Base-by-base conservation (phyloP, 1,284 basidiomycete species). In the Heterobasidion irregulare region DNA sequence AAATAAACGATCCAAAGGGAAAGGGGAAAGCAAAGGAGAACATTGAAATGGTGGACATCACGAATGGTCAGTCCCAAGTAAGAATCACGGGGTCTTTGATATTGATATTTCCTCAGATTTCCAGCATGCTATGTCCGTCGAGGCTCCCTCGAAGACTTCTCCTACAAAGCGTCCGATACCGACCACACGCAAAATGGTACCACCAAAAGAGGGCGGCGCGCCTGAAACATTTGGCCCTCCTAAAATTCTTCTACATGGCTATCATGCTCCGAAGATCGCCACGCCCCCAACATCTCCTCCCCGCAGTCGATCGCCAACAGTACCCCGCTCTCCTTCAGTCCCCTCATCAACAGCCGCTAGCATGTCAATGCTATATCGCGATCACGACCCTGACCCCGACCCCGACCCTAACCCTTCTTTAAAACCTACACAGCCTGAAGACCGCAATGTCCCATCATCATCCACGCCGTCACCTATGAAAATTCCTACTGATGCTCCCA, bases 381-480 rank as follows among this genome's bases (percentile, higher is more conserved):
- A 15, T 47, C n/a, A 13, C 18, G 10, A 34, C 3, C 48, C 34
- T 1, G 18, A 32, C 10, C 46, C 18, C 2, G 16, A 10, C n/a
- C 16, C n/a, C 2, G 18, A 47, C 18, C 9, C n/a, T 36, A 33
- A 35, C 12, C 32, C 32, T 32, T 34, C 32, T 35, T 18, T 36
- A 1, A n/a, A 13, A 19, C 19, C 49, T 50, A 13, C 46, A 6
- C 46, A 16, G 46, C 46, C 38, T 9, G 44, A 19, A 4, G 53
- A 53, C 36, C 32, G 54, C 34, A 55, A 53, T 53, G 59, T 86
- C 47, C 83, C 83, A 1, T 87, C 85, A 0, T 88, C 85, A 2
- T 73, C 67, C 53, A 67, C 69, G 6, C 70, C 69, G 2, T 70
- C 70, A 2, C 69, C 69, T 1, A 74, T 84, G 72, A 83, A 80